Percentiles rank a stretch among this genome's conserved stretches.
Conservation (phyloP, 2,329 filamentous ascomycete genomes). For the Acrodontium crateriforme region DNA sequence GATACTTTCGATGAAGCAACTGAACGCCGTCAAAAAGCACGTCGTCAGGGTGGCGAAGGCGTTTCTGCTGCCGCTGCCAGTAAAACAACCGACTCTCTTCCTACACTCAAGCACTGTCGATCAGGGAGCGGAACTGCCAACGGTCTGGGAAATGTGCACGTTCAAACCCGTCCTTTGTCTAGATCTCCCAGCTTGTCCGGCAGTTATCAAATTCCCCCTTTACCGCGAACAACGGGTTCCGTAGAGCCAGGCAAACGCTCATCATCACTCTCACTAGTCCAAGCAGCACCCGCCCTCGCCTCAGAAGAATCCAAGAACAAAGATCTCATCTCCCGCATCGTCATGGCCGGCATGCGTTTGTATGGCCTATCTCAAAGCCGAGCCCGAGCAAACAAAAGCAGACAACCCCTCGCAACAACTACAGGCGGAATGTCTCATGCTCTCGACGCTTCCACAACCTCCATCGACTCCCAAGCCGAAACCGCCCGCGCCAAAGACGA, state of each 20-base stretch:
- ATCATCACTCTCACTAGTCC: constrained; percentile 15
- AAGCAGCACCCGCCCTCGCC: constrained; percentile 7
- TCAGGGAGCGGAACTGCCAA: constrained; percentile 12
- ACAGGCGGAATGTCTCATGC: constrained; percentile 1
- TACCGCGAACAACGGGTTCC: constrained; percentile 8
- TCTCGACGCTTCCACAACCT: constrained; percentile 5
- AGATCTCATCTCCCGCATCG: constrained; percentile 34
- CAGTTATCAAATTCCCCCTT: no score
- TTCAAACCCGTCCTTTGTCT: constrained; percentile 15
- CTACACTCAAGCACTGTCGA: constrained; percentile 19
- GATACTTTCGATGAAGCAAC: constrained; percentile 36
- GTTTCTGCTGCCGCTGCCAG: constrained; percentile 28
- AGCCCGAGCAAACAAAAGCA: constrained; percentile 13
- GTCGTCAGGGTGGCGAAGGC: constrained; percentile 28
- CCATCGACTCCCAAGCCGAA: constrained; percentile 10
- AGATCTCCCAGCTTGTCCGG: constrained; percentile 19
- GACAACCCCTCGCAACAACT: constrained; percentile 11
- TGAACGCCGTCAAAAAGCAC: constrained; percentile 28
- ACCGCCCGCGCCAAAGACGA: constrained; percentile 27
- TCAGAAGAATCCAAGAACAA: constrained; percentile 28
- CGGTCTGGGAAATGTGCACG: constrained; percentile 8
- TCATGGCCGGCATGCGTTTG: constrained; percentile 41
- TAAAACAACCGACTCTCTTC: constrained; percentile 17
- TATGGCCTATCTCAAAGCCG: constrained; percentile 34
- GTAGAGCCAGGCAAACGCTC: constrained; percentile 9